phyloP scores from a whole-genome alignment of 1,284 basidiomycete species.

The Kwoniella shivajii region DNA sequence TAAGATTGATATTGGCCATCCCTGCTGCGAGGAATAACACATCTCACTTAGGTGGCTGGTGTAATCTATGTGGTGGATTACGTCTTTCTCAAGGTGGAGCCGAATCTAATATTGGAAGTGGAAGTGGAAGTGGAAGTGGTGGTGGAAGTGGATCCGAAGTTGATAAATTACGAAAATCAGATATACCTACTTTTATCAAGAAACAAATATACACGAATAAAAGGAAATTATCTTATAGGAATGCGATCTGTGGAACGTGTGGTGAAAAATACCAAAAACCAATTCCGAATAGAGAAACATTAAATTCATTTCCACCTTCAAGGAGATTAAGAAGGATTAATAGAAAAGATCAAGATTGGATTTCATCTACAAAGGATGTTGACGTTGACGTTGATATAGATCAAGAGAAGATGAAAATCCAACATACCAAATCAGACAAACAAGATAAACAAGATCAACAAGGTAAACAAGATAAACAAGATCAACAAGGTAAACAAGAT shows the following conservation, averaged over 20 bases:
- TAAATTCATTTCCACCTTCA: constrained; percentile 23
- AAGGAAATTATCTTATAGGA: constrained; percentile 5
- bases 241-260: constrained; percentile 25
- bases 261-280: constrained; percentile 22
- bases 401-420: background rate
- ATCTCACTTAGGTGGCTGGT: constrained; percentile 21
- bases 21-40: constrained; percentile 8
- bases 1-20: constrained; percentile 30
- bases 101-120: background rate
- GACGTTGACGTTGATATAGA: background rate
- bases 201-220: too few relatives aligned
- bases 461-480: background rate
- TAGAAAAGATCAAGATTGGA: too few relatives aligned
- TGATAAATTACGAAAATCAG: background rate
- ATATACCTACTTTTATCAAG: background rate
- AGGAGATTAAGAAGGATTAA: constrained; percentile 15
- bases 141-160: background rate
- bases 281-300: constrained; percentile 14
- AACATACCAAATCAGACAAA: too few relatives aligned
- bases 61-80: constrained; percentile 41
- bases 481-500: background rate
- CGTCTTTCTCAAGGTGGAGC: constrained; percentile 34
- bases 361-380: too few relatives aligned
- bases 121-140: constrained; percentile 9
- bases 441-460: background rate